phyloP scores from a whole-genome alignment of 805 yeast species.

The Kazachstania bromeliacearum region DNA sequence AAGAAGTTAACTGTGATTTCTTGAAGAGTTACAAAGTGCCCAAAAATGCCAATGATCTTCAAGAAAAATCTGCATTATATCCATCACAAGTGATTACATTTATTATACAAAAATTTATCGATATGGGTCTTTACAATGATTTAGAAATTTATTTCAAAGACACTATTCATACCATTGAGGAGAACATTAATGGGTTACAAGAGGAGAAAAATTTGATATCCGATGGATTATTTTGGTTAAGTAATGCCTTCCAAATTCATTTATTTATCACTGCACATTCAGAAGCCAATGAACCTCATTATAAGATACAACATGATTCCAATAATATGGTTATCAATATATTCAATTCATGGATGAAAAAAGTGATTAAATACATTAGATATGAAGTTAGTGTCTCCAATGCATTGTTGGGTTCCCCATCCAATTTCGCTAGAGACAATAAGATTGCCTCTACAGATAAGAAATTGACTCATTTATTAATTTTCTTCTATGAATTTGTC shows the following conservation, averaged over 20 bases:
- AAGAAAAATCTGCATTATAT: constrained; percentile 23
- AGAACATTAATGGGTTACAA: constrained; percentile 53
- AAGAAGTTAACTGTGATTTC: constrained; percentile 76
- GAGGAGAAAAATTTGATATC: constrained; percentile 2
- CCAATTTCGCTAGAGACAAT: constrained; percentile 30
- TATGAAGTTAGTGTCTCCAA: constrained; percentile 6
- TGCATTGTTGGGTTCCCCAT: constrained; percentile 7
- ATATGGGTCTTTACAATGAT: constrained; percentile 20
- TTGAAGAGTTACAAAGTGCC: constrained; percentile 78
- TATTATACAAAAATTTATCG: constrained; percentile 1
- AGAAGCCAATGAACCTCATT: no score
- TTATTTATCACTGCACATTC: not conserved
- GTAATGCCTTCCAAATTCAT: constrained; percentile 2
- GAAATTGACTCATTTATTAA: constrained; percentile 88
- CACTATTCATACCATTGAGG: constrained; percentile 75
- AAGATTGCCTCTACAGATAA: constrained; percentile 61
- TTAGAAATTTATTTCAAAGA: constrained; percentile 82
- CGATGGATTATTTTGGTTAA: constrained; percentile 5
- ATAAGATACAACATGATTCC: not conserved
- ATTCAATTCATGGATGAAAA: constrained; percentile 8
- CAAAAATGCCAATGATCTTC: constrained; percentile 78
- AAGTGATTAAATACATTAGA: constrained; percentile 3
- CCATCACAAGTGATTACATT: constrained; percentile 2
- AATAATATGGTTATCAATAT: not conserved
- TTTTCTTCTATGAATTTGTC: constrained; percentile 77